Base-by-base conservation (phyloP, 768 basidiomycete genomes). In the Gloeopeniophorella convolvens region DNA sequence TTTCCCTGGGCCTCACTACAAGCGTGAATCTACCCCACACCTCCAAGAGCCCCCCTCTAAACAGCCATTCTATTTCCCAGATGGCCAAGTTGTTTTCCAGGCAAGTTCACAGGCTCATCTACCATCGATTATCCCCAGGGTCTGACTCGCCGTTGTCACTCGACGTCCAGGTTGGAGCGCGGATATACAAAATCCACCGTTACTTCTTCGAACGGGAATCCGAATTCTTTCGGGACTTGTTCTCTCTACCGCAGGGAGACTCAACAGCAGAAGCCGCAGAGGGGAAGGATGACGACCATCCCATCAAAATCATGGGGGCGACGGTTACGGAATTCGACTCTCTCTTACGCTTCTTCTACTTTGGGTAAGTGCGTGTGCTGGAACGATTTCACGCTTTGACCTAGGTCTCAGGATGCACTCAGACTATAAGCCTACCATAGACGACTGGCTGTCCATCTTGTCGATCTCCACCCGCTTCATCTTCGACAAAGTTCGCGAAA, bases 101-200 rank as follows among this genome's bases (percentile, higher is more conserved):
- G 52, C 10, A 33, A 32, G 23, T 43, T 28, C 11, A n/a, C n/a
- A n/a, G n/a, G 10, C 16, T 13, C 16, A 5, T 20, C 21, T 15
- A 24, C 7, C 8, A 16, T 40, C n/a, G 6, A 13, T 40, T 21
- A 31, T 20, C 11, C 1, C 45, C 11, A 15, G 2, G 13, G 31
- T n/a, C 20, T 5, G 16, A 21, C 12, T 28, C 11, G 5, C 5
- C 12, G 23, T 21, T 12, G 24, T 43, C 27, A 43, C 15, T 12
- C 18, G 21, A 18, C 28, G 1, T 11, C 20, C 45, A 62, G 60
- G 52, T 59, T 11, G 60, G 50, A 13, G 23, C 41, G 9, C n/a
- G 46, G 5, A 44, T 47, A 10, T 61, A 57, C 51, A 61, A 59
- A 39, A 48, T 63, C 8, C 60, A 58, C 36, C 55, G 59, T 8